phyloP scores from a whole-genome alignment of 352 stramenopile species.

The Thalassiosira gravida region DNA sequence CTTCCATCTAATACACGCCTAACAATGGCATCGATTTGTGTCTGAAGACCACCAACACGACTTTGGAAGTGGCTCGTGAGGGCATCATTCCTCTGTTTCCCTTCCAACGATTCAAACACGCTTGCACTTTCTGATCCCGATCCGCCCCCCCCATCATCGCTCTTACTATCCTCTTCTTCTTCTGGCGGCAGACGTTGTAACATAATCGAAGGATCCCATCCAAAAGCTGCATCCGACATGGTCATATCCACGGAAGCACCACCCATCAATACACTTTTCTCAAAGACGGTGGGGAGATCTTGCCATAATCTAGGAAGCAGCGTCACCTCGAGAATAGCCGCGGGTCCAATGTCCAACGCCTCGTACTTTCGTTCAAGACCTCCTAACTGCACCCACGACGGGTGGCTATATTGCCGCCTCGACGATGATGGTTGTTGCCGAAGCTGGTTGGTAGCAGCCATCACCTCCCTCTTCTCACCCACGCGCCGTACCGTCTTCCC shows the following conservation, averaged over 20 bases:
- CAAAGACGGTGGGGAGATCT: slow-evolving; percentile 42
- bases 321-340: slow-evolving; percentile 68
- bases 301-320: slow-evolving; percentile 59
- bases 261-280: slow-evolving; percentile 34
- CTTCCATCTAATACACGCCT: slow-evolving; percentile 76
- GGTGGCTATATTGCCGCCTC: slow-evolving; percentile 26
- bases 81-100: slow-evolving; percentile 68
- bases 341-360: slow-evolving; percentile 66
- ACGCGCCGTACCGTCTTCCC: slow-evolving; percentile 51
- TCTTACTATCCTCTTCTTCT: slow-evolving; percentile 22
- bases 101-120: slow-evolving; percentile 45
- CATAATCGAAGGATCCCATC: slow-evolving; percentile 65
- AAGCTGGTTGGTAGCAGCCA: slow-evolving; percentile 12
- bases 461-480: slow-evolving; percentile 63
- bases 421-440: too few species aligned
- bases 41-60: slow-evolving; percentile 64
- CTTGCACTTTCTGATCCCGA: neutral
- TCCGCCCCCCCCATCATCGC: slow-evolving; percentile 2
- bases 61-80: slow-evolving; percentile 65
- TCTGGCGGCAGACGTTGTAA: slow-evolving; percentile 50
- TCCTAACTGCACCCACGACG: slow-evolving; percentile 73
- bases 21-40: slow-evolving; percentile 77
- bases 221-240: slow-evolving; percentile 41
- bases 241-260: slow-evolving; percentile 56
- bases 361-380: slow-evolving; percentile 73